phyloP scores from a whole-genome alignment of 2,329 filamentous ascomycete genomes.

The Coniochaeta prunicola region DNA sequence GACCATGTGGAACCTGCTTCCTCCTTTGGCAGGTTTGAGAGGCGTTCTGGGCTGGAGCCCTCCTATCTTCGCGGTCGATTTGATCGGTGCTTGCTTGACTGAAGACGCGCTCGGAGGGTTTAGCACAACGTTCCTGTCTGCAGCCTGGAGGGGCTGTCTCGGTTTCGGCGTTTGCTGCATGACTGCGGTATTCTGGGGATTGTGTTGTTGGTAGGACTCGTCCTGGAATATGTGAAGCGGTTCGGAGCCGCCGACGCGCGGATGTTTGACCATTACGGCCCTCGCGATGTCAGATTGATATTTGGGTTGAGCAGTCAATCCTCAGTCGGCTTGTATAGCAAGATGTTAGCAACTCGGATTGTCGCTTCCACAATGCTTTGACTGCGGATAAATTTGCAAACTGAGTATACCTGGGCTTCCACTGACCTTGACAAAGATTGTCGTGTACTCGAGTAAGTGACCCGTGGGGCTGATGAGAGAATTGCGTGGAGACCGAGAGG shows the following conservation, averaged over 20 bases:
- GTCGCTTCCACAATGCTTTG: not conserved
- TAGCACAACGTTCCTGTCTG: constrained; percentile 58
- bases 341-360: not conserved
- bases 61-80: constrained; percentile 46
- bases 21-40: constrained; percentile 39
- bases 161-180: constrained; percentile 45
- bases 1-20: constrained; percentile 59
- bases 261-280: constrained; percentile 46
- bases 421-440: not conserved
- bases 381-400: not conserved
- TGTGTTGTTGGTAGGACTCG: constrained; percentile 35
- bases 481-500: not conserved
- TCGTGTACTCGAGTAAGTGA: constrained; percentile 1
- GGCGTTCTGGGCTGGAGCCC: constrained; percentile 51
- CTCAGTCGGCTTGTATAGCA: not conserved
- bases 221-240: constrained; percentile 47
- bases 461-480: not conserved
- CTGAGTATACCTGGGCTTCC: not conserved
- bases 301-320: not conserved
- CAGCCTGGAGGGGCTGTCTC: constrained; percentile 38
- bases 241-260: constrained; percentile 39
- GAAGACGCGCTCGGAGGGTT: constrained; percentile 50
- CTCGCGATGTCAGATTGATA: constrained; percentile 9
- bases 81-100: constrained; percentile 61
- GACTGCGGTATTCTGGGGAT: constrained; percentile 40